These are phyloP conservation scores for Favolaschia claudopus DNA, from an alignment of 768 basidiomycete species.

Conservation along the genomic window DNA sequence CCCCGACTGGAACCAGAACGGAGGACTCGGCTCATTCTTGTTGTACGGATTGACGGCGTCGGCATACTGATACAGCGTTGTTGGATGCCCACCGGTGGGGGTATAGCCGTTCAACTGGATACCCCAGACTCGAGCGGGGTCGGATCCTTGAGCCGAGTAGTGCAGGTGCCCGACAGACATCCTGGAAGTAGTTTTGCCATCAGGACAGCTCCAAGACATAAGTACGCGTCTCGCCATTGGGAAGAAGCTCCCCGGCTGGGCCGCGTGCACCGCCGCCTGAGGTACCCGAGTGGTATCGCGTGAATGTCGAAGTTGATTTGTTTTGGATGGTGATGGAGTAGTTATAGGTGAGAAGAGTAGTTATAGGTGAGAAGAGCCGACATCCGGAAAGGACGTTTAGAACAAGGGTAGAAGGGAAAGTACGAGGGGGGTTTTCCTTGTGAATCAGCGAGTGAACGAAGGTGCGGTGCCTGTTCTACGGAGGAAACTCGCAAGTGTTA, in stretches of 20 bases:
- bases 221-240: neutral
- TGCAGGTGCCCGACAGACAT: slow-evolving; percentile 6
- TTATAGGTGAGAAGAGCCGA: slow-evolving; percentile 1
- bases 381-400: slow-evolving; percentile 1
- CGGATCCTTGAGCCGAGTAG: neutral
- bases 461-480: too few relatives aligned
- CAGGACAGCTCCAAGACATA: neutral
- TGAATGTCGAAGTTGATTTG: neutral
- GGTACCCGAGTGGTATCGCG: neutral
- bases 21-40: neutral
- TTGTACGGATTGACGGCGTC: neutral
- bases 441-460: neutral
- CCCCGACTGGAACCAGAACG: slow-evolving; percentile 2
- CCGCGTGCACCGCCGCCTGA: neutral
- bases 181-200: neutral
- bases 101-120: slow-evolving; percentile 5
- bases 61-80: slow-evolving; percentile 9
- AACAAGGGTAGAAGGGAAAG: neutral
- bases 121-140: slow-evolving; percentile 2
- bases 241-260: slow-evolving; percentile 1
- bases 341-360: neutral
- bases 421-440: neutral
- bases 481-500: too few relatives aligned
- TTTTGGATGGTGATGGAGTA: slow-evolving; percentile 9
- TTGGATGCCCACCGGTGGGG: slow-evolving; percentile 2